Base-by-base conservation (phyloP, 495 filamentous ascomycete genomes). In the Penicillium canariense region DNA sequence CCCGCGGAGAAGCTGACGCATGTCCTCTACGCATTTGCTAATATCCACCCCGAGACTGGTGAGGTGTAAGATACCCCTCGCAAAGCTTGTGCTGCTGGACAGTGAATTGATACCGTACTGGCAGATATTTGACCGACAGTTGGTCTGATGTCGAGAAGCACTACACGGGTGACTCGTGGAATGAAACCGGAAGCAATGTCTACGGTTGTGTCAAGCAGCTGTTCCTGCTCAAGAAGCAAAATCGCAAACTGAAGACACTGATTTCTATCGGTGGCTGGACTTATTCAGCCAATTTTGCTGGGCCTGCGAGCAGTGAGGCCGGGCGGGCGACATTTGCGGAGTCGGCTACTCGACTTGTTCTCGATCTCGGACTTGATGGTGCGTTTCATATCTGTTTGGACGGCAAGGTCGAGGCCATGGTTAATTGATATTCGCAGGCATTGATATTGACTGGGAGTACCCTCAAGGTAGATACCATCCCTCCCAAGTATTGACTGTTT, bases 211-310 rank as follows among this genome's bases (percentile, higher is more conserved):
- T 93, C 36, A 98, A 97, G 79, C 94, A 97, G 75, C 83, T 98
- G 18, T 90, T 87, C 72, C 78, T 98, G 23, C 84, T 93, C 31
- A 98, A 98, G 80, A 87, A 87, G 65, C 76, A 82, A 54, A 86
- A 97, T 71, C 85, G 94, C 49, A 86, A 95, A 66, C 75, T 98
- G 40, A 97, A 97, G 72, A 80, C 96, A 5, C 79, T 97, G 9
- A 83, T 99, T 11, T 95, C 89, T 42, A 94, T 99, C 58, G 94
- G 94, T 54, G 94, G 94, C 26, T 97, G 95, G 94, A 96, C 92
- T 0, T 97, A 97, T 69, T 89, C 88, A 47, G 70, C 82, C 65
- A 95, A 96, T 71, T 96, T 99, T 67, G 78, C 82, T 17, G 78
- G 77, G 34, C 89, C 91, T 38, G 71, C 71, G 14, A 71, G 68